Base-by-base conservation (phyloP, 768 basidiomycete species). In the Mycena crocata region DNA sequence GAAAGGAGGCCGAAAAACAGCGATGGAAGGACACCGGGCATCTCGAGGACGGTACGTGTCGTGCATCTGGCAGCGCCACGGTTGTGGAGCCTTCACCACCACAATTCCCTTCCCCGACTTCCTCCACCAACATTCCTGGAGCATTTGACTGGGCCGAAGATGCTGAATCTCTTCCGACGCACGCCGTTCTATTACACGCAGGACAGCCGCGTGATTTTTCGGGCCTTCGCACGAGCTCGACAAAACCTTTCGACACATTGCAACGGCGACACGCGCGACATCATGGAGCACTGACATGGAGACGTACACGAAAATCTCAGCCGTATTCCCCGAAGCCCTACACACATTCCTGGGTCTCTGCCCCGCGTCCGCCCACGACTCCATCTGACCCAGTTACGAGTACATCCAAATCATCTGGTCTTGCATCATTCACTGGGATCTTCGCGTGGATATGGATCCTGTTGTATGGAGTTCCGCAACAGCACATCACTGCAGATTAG, bases 151-250 rank as follows among this genome's bases (percentile, higher is more conserved):
- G 52, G 52, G 52, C 52, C 34, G 52, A 55, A n/a, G 52, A 55
- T 19, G 37, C 37, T 7, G 52, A 55, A n/a, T 55, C 35, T 37
- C 52, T 55, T 26, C 52, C 52, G n/a, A 35, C 39, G 37, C 37
- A 55, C 52, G 15, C 52, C 31, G 28, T 39, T 15, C 52, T 40
- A 4, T n/a, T 19, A 28, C 37, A 23, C 31, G 30, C 52, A 35
- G 35, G 39, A 28, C 52, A 28, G 24, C 52, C 52, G 26, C 52
- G 52, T 17, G 58, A 44, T 60, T 46, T 45, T 60, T 60, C 58
- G 24, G 31, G 13, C 46, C 46, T 60, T 19, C 46, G 58, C 23
- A 37, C 58, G 26, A 24, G 58, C 17, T 35, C 58, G 44, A 37
- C 21, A 34, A 60, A 60, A 32, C 31, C 34, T 10, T 60, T 46